Base-by-base conservation (phyloP, 768 basidiomycete species). In the Pulveroboletus sp. region DNA sequence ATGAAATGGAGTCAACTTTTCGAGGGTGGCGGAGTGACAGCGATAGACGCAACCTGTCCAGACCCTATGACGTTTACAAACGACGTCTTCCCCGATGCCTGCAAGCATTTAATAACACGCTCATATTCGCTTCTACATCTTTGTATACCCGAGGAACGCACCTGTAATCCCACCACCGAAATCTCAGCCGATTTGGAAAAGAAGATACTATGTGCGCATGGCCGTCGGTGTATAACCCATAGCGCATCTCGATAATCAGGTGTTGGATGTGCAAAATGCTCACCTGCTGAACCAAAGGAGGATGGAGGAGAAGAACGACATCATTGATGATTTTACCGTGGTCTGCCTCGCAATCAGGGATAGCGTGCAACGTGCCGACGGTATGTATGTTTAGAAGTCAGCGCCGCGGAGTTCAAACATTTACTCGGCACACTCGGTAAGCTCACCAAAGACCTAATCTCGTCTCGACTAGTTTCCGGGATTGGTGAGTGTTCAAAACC, bases 51-150 rank as follows among this genome's bases (percentile, higher is more conserved):
- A 46, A 60, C 87, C 73, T 89, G 87, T 57, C 86, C 87, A n/a
- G 83, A 87, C 5, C 86, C 86, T 18, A 96, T 81, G 10, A 94
- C 88, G 64, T 95, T 93, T 27, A 94, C 90, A 46, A 96, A 89
- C 9, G 90, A 93, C 4, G 93, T 95, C 73, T 96, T 95, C 39
- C 93, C 93, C 3, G 91, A 93, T 4, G 93, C 91, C 90, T 95
- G 41, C 14, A 15, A 30, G 6, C 4, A 10, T 36, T 50, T 4
- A 6, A 13, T 28, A 39, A 30, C 3, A 8, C 10, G 36, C 40
- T 46, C 3, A 9, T 21, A 21, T 32, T 28, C 17, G 37, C 35
- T 39, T 43, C 46, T 18, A 15, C 31, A 27, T 43, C 21, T 32
- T 32, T n/a, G 45, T 32, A 48, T 38, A 8, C 18, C 14, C 30